Percentiles rank a stretch among this genome's conserved stretches.
These are phyloP conservation scores for Ramaria sp. DNA, from an alignment of 768 basidiomycete species.

Conservation along the genomic window DNA sequence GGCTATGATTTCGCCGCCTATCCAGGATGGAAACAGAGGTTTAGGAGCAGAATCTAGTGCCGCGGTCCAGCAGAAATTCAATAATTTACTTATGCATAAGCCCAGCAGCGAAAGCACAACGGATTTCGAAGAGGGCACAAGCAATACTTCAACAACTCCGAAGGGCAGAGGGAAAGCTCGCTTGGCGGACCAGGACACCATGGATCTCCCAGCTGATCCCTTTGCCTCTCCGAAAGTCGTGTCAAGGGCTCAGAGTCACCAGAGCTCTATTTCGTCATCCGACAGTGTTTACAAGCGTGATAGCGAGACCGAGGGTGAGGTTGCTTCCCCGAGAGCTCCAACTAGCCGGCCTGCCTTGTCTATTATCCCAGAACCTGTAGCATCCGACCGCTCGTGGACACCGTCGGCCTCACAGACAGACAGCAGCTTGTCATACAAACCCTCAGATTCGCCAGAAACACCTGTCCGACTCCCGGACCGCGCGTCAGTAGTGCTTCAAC, in stretches of 20 bases:
- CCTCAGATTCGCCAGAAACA: slow-evolving; percentile 2
- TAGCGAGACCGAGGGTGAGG: slow-evolving; percentile 1
- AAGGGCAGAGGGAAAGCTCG: background rate
- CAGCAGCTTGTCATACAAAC: slow-evolving; percentile 3
- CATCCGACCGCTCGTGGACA: slow-evolving; percentile 3
- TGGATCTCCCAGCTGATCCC: slow-evolving; percentile 3
- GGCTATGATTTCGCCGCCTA: slow-evolving; percentile 12
- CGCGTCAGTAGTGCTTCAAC: slow-evolving; percentile 1
- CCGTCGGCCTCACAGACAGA: background rate
- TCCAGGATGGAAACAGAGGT: background rate
- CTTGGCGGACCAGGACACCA: background rate
- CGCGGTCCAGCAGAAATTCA: background rate
- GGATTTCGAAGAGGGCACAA: slow-evolving; percentile 1
- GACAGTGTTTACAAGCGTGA: background rate
- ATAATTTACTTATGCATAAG: background rate
- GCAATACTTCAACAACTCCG: slow-evolving; percentile 1
- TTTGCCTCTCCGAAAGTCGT: background rate
- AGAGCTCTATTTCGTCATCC: background rate
- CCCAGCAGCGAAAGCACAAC: slow-evolving; percentile 3
- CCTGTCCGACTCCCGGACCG: slow-evolving; percentile 4
- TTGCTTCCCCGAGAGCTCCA: background rate
- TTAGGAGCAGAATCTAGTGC: background rate
- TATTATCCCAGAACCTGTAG: slow-evolving; percentile 2
- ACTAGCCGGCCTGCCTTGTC: background rate
- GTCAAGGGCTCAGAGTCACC: background rate